Evolutionary conservation across 768 basidiomycete species (phyloP), one percentile per base, ranked within the genome.

Genomic region (Lentinula detonsa): DNA sequence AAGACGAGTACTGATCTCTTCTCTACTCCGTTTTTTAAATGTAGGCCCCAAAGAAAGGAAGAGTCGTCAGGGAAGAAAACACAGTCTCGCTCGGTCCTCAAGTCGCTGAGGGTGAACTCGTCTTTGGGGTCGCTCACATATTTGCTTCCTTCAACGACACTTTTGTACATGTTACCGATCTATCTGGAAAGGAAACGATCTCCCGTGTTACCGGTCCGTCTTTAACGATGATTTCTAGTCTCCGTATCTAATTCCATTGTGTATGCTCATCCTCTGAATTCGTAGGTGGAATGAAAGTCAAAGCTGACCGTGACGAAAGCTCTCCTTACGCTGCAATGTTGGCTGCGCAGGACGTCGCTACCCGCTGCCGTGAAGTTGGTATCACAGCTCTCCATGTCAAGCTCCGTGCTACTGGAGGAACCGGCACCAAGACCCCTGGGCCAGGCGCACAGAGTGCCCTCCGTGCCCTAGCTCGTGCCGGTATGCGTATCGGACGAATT

Each of bases 81-180:
- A 84, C 91, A 67, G 92, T 95, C 71, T 87, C 88, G 58, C 92
- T 97, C 75, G 95, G 96, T 66, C 96, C 95, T 68, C 90, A 98
- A 74, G 92, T 95, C 69, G 88, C 89, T 63, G 95, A 97, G 74
- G 95, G 96, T 72, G 95, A 98, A 78, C 87, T 90, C 70, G 96
- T 98, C 46, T 98, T 96, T 72, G 96, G 96, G 66, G 95, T 98
- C 63, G 97, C 97, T 10, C 96, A 96, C 82, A 98, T 98, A 80
- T 98, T 90, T 69, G 96, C 97, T 43, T 96, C 94, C 61, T 99
- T 99, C 87, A 99, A 99, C 78, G 97, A 99, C 73, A 99, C 97
- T 61, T 98, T 98, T 76, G 97, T 99, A 67, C 97, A 99, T 74
- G 82, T 99, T 71, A 99, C 97, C 75, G 97, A 98, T 90, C 79